phyloP scores from a whole-genome alignment of 345 rosid genomes.

The Hypericum androsaemum region DNA sequence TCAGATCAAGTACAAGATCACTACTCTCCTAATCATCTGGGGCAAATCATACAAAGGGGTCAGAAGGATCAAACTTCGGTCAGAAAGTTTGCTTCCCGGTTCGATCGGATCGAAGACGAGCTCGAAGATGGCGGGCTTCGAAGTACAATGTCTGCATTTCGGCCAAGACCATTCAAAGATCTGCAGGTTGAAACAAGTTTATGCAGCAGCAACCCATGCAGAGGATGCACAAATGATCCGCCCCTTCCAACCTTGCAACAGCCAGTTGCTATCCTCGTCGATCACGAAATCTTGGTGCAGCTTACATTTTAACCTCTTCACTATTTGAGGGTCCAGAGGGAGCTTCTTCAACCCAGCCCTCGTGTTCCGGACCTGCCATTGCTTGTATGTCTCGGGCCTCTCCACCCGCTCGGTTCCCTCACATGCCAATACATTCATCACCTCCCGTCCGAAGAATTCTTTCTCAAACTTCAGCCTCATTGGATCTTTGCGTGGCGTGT shows the following conservation, averaged over 20 bases:
- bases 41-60: too few relatives aligned
- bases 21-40: too few relatives aligned
- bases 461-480: slow-evolving; percentile 67
- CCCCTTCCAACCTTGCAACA: slow-evolving; percentile 95
- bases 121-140: too few relatives aligned
- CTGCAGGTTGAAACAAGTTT: slow-evolving; percentile 10
- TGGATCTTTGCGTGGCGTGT: slow-evolving; percentile 61
- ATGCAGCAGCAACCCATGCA: slow-evolving; percentile 61
- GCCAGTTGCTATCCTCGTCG: slow-evolving; percentile 64
- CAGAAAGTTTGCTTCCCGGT: too few relatives aligned
- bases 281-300: slow-evolving; percentile 75
- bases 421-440: slow-evolving; percentile 71
- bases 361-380: slow-evolving; percentile 64
- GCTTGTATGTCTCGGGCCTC: slow-evolving; percentile 93
- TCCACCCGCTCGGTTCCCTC: slow-evolving; percentile 92
- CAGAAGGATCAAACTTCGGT: too few relatives aligned
- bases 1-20: too few relatives aligned
- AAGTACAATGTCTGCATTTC: too few relatives aligned
- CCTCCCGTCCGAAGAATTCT: slow-evolving; percentile 76
- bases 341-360: slow-evolving; percentile 72
- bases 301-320: slow-evolving; percentile 33
- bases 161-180: too few relatives aligned
- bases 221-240: slow-evolving; percentile 65
- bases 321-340: slow-evolving; percentile 38
- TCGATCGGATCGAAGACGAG: too few relatives aligned